Base-by-base conservation (phyloP, 2,329 filamentous ascomycete species). In the Epichloe uncinata region DNA sequence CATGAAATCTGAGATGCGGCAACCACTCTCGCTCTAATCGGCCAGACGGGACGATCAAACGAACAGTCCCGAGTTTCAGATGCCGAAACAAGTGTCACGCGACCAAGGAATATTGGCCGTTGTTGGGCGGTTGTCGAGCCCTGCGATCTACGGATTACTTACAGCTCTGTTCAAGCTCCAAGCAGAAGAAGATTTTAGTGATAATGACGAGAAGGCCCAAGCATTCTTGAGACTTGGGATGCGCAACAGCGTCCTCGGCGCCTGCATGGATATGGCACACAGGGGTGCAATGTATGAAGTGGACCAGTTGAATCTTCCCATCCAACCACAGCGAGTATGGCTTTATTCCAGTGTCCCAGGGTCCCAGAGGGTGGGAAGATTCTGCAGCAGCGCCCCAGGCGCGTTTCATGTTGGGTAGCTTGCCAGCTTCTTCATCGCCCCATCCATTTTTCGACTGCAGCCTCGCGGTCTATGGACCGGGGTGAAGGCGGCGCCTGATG, bases 361-460 rank as follows among this genome's bases (percentile, higher is more conserved):
- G 35, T 36, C 35, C 35, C 11, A 36, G n/a, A 15, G 30, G 33
- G 43, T 57, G 60, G 66, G 61, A 56, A 64, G 61, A 62, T 66
- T 70, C 69, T 72, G 69, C 73, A 65, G 72, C 69, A 72, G 51
- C 70, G 69, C 69, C 61, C 68, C 71, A 72, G 69, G 66, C 66
- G 61, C 60, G 72, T 75, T 75, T 75, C 72, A 73, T 54, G 58
- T 65, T 68, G 61, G 66, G 60, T 64, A 64, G 63, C 56, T 38
- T 45, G 16, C 26, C 26, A 9, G 8, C 42, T 45, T 35, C 37
- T 41, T 41, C 30, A 37, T 20, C 45, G n/a, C n/a, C n/a, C n/a
- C n/a, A n/a, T n/a, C n/a, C 26, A 15, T 42, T 33, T 47, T 26
- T 30, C 13, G 35, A 36, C 26, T 50, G 37, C 43, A 47, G 45